Evolutionary conservation across 2,329 filamentous ascomycete species (phyloP), one percentile per base, ranked within the genome.

Genomic region (Cladosporium sp.): DNA sequence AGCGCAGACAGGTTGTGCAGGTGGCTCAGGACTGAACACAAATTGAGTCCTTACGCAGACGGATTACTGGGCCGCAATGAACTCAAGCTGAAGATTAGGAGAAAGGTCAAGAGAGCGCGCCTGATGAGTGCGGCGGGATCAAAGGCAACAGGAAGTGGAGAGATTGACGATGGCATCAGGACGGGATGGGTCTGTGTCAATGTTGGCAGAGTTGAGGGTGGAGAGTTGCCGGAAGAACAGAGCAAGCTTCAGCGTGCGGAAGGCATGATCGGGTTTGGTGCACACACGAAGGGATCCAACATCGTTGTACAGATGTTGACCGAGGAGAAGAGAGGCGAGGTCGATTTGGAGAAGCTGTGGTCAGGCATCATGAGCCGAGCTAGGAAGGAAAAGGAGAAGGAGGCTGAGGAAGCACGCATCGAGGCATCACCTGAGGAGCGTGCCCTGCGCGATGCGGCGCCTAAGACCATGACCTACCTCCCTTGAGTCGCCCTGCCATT

Each of bases 171-270:
- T 68, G 93, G 92, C 2, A 89, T 96, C 53, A 87, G 88, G 12
- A 97, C 93, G 0, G 92, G 91, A 9, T 99, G 94, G 94, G 88
- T 99, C 19, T 99, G 94, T 73, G 89, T 97, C 60, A 95, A 96
- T 70, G 82, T 94, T 9, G 90, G 90, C 4, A 83, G 83, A 15
- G 80, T 91, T 1, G 83, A 87, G 42, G 90, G 90, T 4, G 84
- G 83, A 8, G 80, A 90, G 2, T 81, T 87, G 39, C 81, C 82
- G 20, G 77, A 80, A 13, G 57, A 61, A 37, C 60, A 64, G 39
- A 65, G 71, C 4, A 65, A 73, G 34, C 68, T 69, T 39, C 61
- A 66, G 35, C 64, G 61, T 15, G 73, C 75, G 12, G 79, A 84
- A 13, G 78, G 82, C 8, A 84, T 92, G 58, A 86, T 91, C 34